phyloP scores from a whole-genome alignment of 306 rosid genomes.

The Vachellia collinsii region DNA sequence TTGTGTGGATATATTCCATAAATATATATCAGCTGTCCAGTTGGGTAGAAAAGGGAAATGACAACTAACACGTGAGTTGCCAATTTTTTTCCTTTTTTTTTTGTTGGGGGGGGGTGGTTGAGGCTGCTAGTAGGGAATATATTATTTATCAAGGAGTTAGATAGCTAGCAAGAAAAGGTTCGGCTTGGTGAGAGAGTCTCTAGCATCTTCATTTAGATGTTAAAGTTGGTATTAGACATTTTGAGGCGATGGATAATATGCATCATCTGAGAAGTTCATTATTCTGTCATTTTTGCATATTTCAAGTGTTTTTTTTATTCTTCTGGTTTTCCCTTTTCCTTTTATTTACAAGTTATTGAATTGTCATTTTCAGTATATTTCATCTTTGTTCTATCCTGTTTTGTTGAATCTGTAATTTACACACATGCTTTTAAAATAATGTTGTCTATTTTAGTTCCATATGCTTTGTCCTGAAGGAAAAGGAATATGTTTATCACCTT shows the following conservation, averaged over 20 bases:
- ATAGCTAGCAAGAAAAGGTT: neutral
- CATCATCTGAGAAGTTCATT: neutral
- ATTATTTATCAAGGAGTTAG: neutral
- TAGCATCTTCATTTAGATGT: neutral
- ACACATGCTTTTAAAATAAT: slow-evolving; percentile 10
- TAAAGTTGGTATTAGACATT: neutral
- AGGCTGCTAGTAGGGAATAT: neutral
- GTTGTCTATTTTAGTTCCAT: slow-evolving; percentile 24
- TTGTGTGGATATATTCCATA: neutral
- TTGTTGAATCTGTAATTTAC: slow-evolving; percentile 27
- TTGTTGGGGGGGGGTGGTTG: neutral
- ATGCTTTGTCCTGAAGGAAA: slow-evolving; percentile 30
- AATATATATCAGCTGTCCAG: neutral
- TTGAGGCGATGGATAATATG: neutral
- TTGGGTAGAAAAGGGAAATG: neutral
- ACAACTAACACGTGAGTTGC: neutral
- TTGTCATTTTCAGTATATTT: neutral
- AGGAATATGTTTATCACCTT: slow-evolving; percentile 36
- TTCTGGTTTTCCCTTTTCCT: neutral
- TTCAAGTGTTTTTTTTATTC: neutral
- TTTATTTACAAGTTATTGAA: neutral
- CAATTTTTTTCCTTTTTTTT: no score
- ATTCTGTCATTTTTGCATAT: neutral
- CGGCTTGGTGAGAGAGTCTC: neutral
- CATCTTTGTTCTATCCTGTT: slow-evolving; percentile 18